Evolutionary conservation across 805 yeast species (phyloP).

Genomic region (Pichia scutulata): DNA sequence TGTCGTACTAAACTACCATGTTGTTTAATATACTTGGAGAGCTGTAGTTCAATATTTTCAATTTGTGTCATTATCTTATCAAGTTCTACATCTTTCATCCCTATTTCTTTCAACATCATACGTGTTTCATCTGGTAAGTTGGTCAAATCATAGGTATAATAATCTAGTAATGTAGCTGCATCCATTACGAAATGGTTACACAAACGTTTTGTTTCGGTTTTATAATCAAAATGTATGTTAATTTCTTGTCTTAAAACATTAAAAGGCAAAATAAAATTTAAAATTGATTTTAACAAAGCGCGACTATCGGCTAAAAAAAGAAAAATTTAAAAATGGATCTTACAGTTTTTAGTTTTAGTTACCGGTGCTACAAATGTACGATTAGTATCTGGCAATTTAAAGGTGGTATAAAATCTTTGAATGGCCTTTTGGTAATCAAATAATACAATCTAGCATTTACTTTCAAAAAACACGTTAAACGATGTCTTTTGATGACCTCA

Average conservation of each 20-base stretch:
- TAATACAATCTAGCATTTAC: neutral
- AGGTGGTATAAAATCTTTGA: neutral
- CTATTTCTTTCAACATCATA: constrained; percentile 71
- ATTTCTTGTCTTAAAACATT: too few relatives aligned
- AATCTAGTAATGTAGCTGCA: constrained; percentile 77
- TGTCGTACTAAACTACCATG: constrained; percentile 75
- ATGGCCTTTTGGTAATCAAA: constrained; percentile 4
- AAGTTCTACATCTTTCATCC: constrained; percentile 56
- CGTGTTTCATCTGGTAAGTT: constrained; percentile 85
- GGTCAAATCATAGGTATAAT: constrained; percentile 53
- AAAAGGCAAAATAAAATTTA: neutral
- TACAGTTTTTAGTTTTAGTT: neutral
- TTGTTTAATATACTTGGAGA: constrained; percentile 75
- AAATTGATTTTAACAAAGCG: neutral
- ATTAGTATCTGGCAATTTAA: constrained; percentile 13
- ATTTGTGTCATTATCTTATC: constrained; percentile 60
- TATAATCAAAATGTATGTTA: neutral
- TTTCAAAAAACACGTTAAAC: neutral
- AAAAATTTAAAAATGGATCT: too few relatives aligned
- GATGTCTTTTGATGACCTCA: neutral
- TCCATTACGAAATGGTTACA: constrained; percentile 48
- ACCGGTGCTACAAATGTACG: constrained; percentile 6
- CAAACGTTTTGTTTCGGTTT: neutral
- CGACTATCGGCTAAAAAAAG: neutral
- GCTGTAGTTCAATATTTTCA: constrained; percentile 64